Evolutionary conservation across 495 filamentous ascomycete genomes (phyloP), one percentile per base, ranked within the genome.

Genomic region (Aspergillus asperescens): DNA sequence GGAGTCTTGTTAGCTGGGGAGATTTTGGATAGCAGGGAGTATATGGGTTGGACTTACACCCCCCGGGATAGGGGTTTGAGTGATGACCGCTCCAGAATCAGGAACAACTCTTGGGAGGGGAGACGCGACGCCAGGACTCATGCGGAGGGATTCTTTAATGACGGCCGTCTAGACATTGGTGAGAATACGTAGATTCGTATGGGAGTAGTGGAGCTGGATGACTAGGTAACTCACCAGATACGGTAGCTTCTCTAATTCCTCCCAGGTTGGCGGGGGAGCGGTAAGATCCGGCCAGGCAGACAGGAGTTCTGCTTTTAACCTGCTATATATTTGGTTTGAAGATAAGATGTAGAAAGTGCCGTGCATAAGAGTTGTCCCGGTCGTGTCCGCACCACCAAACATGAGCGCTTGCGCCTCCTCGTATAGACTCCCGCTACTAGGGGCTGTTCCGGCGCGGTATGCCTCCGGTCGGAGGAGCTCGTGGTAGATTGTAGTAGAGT

Each of bases 401-500:
- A 52, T 43, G 4, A 52, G 31, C 12, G 49, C 49, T 9, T 52
- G 49, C 10, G 39, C 34, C 39, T 52, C 49, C 13, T 52, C 49
- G 12, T 52, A 52, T 3, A 52, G 39, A 34, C 49, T 52, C 8
- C 41, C 39, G 9, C 18, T 35, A 19, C 20, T 23, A 18, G 49
- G 49, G n/a, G 41, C 39, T 20, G 28, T 44, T 18, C 29, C 46
- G 8, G 28, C 37, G 3, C 27, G 15, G 29, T 52, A 44, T n/a
- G 49, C 38, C n/a, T 52, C 49, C 0, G 49, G 49, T 10, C 49
- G 38, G 10, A 52, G 39, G 18, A 52, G 49, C 18, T 43, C 49
- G 25, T 52, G 49, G 49, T 52, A 52, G 38, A 52, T 35, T 5
- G 49, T 52, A 15, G 39, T 52, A 7, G 24, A 24, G 38, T 52